Evolutionary conservation across 495 filamentous ascomycete species (phyloP).

Genomic region (Entonaema liquescens): DNA sequence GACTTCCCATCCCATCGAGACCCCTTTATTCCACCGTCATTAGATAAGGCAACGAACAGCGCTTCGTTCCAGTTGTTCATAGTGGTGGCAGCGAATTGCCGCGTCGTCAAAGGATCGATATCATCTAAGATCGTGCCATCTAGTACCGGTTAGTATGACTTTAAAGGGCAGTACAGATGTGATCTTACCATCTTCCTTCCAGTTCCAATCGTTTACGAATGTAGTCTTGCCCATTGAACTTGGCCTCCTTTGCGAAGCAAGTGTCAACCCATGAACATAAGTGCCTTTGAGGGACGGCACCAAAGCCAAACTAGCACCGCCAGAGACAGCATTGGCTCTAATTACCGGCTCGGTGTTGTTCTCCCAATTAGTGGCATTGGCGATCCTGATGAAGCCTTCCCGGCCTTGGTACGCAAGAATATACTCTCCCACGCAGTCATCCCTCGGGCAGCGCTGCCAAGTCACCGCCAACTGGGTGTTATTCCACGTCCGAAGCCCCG

Average conservation of each 20-base stretch:
- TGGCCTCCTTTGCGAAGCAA: conserved; percentile 30
- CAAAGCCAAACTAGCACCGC: conserved; percentile 24
- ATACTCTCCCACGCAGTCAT: conserved; percentile 21
- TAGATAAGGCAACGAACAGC: conserved; percentile 18
- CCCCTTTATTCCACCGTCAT: conserved; percentile 17
- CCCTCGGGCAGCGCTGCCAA: conserved; percentile 28
- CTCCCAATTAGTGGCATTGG: conserved; percentile 25
- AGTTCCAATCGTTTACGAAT: conserved; percentile 20
- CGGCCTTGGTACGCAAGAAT: conserved; percentile 27
- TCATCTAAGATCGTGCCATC: conserved; percentile 31
- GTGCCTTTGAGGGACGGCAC: conserved; percentile 13
- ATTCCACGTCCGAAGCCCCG: conserved; percentile 24
- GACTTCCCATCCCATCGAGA: conserved; percentile 21
- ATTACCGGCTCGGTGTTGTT: conserved; percentile 15
- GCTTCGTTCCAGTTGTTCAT: conserved; percentile 32
- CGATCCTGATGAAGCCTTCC: conserved; percentile 21
- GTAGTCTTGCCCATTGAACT: conserved; percentile 23
- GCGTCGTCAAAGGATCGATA: conserved; percentile 22
- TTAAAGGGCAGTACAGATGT: too few species aligned
- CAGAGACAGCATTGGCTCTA: conserved; percentile 18
- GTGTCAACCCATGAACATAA: conserved; percentile 24
- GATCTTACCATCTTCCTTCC: conserved; percentile 34
- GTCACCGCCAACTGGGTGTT: conserved; percentile 17
- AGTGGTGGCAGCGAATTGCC: conserved; percentile 30
- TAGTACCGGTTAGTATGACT: background rate